Evolutionary conservation across 306 rosid species (phyloP).

Genomic region (Trifolium fragiferum): DNA sequence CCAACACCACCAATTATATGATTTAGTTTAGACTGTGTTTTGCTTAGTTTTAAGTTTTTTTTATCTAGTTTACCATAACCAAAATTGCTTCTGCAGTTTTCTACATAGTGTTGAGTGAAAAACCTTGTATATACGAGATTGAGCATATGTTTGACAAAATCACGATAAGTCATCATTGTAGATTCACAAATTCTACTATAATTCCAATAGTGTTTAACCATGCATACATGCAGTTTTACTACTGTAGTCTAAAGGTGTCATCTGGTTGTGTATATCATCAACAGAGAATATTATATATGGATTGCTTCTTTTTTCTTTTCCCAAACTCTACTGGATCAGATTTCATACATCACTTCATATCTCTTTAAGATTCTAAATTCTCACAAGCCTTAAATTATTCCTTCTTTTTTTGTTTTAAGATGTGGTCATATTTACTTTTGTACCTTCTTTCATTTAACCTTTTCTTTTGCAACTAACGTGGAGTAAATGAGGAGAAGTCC

Average conservation of each 20-base stretch:
- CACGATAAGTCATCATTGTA: too few relatives aligned
- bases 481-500: conserved; percentile 25
- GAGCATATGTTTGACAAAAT: background rate
- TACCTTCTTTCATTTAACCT: conserved; percentile 44
- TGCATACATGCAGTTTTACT: conserved; percentile 29
- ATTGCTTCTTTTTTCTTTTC: conserved; percentile 34
- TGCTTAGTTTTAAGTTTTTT: conserved; percentile 31
- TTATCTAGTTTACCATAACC: conserved; percentile 38
- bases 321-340: conserved; percentile 1
- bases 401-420: conserved; percentile 40
- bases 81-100: conserved; percentile 41
- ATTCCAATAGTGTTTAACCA: background rate
- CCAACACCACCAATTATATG: conserved; percentile 66
- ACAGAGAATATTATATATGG: conserved; percentile 32
- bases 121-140: conserved; percentile 41
- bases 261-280: conserved; percentile 36
- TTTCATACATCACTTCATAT: conserved; percentile 31
- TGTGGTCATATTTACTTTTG: conserved; percentile 20
- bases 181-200: too few relatives aligned
- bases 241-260: conserved; percentile 24
- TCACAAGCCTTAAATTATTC: conserved; percentile 14
- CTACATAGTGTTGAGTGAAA: conserved; percentile 25
- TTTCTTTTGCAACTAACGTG: conserved; percentile 33
- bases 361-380: conserved; percentile 38
- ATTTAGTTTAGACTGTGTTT: conserved; percentile 26